Evolutionary conservation across 1,284 basidiomycete genomes (phyloP), one percentile per base, ranked within the genome.

Genomic region (Heterobasidion occidentale): DNA sequence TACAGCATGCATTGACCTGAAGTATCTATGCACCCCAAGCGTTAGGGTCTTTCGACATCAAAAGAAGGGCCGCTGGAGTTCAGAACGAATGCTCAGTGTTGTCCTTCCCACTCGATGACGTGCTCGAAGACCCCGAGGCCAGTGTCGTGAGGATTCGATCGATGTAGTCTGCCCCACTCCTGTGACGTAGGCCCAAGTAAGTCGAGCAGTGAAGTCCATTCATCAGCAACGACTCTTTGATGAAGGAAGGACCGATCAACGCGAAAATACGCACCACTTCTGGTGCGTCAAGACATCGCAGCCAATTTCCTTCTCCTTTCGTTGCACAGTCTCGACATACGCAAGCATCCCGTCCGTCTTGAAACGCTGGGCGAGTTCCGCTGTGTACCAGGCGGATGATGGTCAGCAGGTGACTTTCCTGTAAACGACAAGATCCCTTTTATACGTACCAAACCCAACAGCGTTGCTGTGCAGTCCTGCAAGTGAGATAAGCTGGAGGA

Each of bases 251-350:
- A 36, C 19, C 46, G 38, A 17, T 14, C 17, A 51, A 14, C 20
- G 42, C 55, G 49, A 42, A 56, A 51, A 49, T 52, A 69, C 77
- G 58, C 49, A 84, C 92, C 92, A 94, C 76, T 92, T 92, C 71
- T 94, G 91, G 70, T 94, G 91, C 1, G 89, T 94, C 56, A 97
- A 77, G 46, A 98, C 93, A 69, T 98, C 94, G 63, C 91, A 93
- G 36, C 92, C 91, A 52, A 95, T 84, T 64, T 91, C 92, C 68
- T 90, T 87, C 72, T 98, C 94, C 71, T 89, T 92, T 60, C 85
- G 77, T 70, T 94, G 92, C 52, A 94, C 80, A 33, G 92, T 79
- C 58, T 92, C 77, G 55, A 93, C 90, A 67, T 94, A 94, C 27
- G 91, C 91, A 45, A 91, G 79, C 89, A 94, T 93, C 47, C 92